Conservation (phyloP, 164 flowering plant species). For the Houttuynia cordata region DNA sequence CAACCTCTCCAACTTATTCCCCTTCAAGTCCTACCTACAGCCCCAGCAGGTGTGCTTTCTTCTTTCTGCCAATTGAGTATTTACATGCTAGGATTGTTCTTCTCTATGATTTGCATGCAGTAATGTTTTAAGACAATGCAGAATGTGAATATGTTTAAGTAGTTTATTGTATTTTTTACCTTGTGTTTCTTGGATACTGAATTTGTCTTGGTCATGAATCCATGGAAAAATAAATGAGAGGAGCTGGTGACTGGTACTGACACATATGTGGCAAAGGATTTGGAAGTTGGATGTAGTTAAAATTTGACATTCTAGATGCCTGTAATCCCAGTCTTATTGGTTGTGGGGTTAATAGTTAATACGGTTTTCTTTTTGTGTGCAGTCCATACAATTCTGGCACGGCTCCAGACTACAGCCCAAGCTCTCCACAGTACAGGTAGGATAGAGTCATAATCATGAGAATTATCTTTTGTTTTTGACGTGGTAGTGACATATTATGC, state of each 20-base stretch:
- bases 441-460: neutral
- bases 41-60: slow-evolving; percentile 68
- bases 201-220: neutral
- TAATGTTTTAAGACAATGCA: neutral
- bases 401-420: slow-evolving; percentile 80
- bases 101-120: too few relatives aligned
- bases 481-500: neutral
- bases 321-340: neutral
- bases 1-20: slow-evolving; percentile 87
- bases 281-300: too few relatives aligned
- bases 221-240: neutral
- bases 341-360: neutral
- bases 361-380: too few relatives aligned
- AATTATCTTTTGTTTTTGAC: neutral
- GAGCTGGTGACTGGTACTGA: too few relatives aligned
- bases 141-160: neutral
- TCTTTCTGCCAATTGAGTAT: neutral
- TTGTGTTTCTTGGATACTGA: too few relatives aligned
- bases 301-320: neutral
- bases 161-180: too few relatives aligned
- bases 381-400: slow-evolving; percentile 72
- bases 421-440: slow-evolving; percentile 88
- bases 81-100: neutral
- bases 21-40: slow-evolving; percentile 90
- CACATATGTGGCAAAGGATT: too few relatives aligned